Conservation (phyloP, 208 protist genomes). For the Leishmania guyanensis region DNA sequence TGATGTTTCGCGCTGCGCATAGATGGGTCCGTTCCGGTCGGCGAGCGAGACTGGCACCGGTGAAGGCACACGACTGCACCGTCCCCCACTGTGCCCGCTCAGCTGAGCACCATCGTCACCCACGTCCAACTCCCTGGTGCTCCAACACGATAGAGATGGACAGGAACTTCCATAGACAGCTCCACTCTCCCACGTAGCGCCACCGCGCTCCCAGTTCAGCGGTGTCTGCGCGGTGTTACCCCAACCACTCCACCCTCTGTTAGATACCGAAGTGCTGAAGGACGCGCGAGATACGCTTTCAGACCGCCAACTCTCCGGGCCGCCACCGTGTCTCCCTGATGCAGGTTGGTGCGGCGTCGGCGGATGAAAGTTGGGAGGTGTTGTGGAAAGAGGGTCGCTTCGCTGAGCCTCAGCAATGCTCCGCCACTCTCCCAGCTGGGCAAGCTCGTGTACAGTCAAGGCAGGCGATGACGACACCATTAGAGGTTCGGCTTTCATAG, state of each 20-base stretch:
- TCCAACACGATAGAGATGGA: background rate
- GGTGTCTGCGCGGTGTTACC: constrained; percentile 12
- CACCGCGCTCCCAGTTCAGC: constrained; percentile 5
- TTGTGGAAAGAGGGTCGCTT: background rate
- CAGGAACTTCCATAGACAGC: background rate
- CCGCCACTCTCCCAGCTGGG: constrained; percentile 27
- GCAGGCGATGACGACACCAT: background rate
- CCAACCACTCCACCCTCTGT: constrained; percentile 7
- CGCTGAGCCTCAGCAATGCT: constrained; percentile 4
- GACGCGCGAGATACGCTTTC: constrained; percentile 26
- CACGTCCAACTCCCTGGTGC: background rate
- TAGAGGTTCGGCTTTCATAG: background rate
- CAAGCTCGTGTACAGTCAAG: constrained; percentile 21
- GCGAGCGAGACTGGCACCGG: background rate
- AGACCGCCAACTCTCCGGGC: constrained; percentile 13
- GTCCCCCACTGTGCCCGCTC: background rate
- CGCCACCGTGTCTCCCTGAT: background rate
- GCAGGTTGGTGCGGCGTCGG: background rate
- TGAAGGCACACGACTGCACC: background rate
- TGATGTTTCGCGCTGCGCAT: background rate
- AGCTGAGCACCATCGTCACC: background rate
- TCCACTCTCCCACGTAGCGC: background rate
- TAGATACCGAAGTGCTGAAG: background rate
- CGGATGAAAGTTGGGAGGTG: background rate
- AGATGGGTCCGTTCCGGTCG: background rate